phyloP scores from a whole-genome alignment of 179 eudicot species.

The Beta corolliflora region DNA sequence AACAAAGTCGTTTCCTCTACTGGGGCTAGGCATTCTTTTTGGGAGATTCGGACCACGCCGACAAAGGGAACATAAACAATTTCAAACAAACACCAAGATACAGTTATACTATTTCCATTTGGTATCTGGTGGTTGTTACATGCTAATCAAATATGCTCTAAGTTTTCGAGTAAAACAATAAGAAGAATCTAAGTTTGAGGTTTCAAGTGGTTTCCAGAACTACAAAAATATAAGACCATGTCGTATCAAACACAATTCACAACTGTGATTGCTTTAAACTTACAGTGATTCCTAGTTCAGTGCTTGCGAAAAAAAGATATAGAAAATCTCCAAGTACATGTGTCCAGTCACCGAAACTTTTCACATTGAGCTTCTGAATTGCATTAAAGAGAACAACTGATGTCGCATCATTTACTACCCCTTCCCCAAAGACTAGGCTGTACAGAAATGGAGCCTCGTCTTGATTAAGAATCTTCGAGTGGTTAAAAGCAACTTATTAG shows the following conservation, averaged over 20 bases:
- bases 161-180: no score
- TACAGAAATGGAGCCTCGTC: slow-evolving; percentile 70
- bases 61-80: no score
- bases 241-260: no score
- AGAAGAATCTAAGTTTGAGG: no score
- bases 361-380: slow-evolving; percentile 77
- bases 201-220: background rate
- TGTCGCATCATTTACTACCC: slow-evolving; percentile 98
- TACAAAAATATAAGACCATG: background rate
- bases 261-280: slow-evolving; percentile 24
- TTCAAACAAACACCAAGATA: no score
- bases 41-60: no score
- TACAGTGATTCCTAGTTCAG: slow-evolving; percentile 74
- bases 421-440: slow-evolving; percentile 70
- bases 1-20: no score
- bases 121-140: no score
- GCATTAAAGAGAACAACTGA: slow-evolving; percentile 95
- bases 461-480: slow-evolving; percentile 74
- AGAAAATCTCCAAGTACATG: slow-evolving; percentile 63
- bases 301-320: slow-evolving; percentile 85
- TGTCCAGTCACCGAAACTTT: slow-evolving; percentile 56
- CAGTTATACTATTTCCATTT: no score
- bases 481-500: background rate
- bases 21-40: no score
- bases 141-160: no score